Conservation (phyloP, 192 early-diverging fungal species). For the Backusella parvicylindrica region DNA sequence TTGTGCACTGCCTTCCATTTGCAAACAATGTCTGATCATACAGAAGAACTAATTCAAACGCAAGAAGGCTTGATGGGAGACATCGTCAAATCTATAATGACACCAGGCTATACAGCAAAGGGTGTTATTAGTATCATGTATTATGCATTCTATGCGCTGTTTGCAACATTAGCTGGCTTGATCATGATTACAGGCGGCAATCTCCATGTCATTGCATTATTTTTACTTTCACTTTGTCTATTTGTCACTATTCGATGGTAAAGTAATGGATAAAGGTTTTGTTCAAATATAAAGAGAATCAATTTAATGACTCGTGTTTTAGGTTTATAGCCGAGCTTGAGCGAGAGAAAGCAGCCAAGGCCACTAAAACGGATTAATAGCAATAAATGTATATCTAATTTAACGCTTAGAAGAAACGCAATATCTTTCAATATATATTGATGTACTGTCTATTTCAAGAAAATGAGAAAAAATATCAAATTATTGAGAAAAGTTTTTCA, state of each 20-base stretch:
- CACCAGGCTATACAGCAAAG: slow-evolving; percentile 34
- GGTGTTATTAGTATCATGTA: slow-evolving; percentile 31
- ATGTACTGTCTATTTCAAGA: no score
- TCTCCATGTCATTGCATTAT: slow-evolving; percentile 30
- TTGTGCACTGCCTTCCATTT: background rate
- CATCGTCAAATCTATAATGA: slow-evolving; percentile 34
- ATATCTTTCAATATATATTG: no score
- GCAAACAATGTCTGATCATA: background rate
- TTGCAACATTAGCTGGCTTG: slow-evolving; percentile 23
- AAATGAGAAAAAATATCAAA: no score
- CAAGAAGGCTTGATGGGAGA: slow-evolving; percentile 20
- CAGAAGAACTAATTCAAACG: background rate
- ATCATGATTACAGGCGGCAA: slow-evolving; percentile 29
- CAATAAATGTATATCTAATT: no score
- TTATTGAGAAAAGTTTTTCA: no score
- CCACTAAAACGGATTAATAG: background rate
- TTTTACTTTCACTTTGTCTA: slow-evolving; percentile 28
- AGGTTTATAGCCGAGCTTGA: background rate
- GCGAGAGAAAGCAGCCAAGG: background rate
- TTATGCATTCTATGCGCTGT: slow-evolving; percentile 35
- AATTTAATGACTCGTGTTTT: background rate
- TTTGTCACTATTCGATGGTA: slow-evolving; percentile 34
- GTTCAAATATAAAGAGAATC: background rate
- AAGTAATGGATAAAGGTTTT: background rate
- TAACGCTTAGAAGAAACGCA: no score